Percentiles rank a stretch among this genome's conserved stretches.
Conservation (phyloP, 257 asterid genomes). For the Solanum peruvianum region DNA sequence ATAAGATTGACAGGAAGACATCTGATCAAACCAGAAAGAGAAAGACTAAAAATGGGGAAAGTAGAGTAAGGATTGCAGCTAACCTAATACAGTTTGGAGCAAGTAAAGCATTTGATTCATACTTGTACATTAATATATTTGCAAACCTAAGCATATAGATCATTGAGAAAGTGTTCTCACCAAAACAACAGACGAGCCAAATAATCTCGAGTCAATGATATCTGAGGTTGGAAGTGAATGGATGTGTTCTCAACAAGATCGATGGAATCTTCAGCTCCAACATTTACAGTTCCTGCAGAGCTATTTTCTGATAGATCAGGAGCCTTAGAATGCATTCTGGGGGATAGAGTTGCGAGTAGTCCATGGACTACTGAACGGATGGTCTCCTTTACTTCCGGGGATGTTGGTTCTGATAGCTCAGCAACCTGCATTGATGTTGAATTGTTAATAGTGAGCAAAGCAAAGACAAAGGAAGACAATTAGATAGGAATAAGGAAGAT, state of each 20-base stretch:
- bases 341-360: conserved; percentile 93
- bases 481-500: not conserved
- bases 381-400: conserved; percentile 56
- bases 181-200: conserved; percentile 86
- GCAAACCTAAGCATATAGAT: not conserved
- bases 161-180: conserved; percentile 20
- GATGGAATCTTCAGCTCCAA: conserved; percentile 46
- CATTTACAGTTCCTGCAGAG: conserved; percentile 28
- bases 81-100: not conserved
- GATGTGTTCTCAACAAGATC: conserved; percentile 82
- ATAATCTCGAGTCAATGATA: conserved; percentile 81
- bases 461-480: not conserved
- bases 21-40: not conserved
- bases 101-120: not conserved
- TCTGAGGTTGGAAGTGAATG: conserved; percentile 74
- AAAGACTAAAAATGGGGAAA: not conserved
- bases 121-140: not conserved
- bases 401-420: conserved; percentile 89
- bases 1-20: not conserved
- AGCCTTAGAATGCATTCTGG: conserved; percentile 83
- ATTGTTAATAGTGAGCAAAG: not conserved
- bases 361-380: conserved; percentile 88
- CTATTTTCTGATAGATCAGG: conserved; percentile 39
- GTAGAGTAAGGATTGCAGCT: not conserved
- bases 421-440: conserved; percentile 43